Evolutionary conservation across 169 alveolate genomes (phyloP).

Genomic region (Toxoplasma gondii): DNA sequence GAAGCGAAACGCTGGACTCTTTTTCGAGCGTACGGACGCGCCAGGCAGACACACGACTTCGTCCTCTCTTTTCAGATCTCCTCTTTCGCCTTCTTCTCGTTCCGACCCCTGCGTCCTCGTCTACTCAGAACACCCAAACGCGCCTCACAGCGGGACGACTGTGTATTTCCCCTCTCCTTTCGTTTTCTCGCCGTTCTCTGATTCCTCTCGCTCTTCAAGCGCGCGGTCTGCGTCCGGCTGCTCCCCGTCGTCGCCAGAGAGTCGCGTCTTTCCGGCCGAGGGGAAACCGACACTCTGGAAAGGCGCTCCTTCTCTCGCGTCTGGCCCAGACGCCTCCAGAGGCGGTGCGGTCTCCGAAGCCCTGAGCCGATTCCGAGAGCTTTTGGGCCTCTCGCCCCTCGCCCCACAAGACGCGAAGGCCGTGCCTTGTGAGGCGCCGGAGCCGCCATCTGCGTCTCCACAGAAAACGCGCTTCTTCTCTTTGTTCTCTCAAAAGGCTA

Average conservation of each 20-base stretch:
- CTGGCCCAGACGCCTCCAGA: background rate
- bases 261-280: background rate
- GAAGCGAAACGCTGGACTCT: background rate
- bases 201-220: background rate
- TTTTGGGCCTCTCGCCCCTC: background rate
- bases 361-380: background rate
- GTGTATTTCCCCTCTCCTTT: background rate
- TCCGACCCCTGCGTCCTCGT: background rate
- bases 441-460: too few relatives aligned
- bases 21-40: background rate
- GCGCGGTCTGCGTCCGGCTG: background rate
- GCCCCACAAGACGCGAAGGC: background rate
- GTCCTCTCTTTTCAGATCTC: background rate
- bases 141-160: background rate
- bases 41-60: background rate
- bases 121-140: slow-evolving; percentile 1
- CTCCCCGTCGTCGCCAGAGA: background rate
- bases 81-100: background rate
- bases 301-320: background rate
- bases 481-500: too few relatives aligned
- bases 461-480: too few relatives aligned
- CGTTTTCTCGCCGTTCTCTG: background rate
- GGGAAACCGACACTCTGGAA: background rate
- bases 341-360: background rate
- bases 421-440: background rate